phyloP scores from a whole-genome alignment of 768 basidiomycete genomes.

The Mycena rosella region DNA sequence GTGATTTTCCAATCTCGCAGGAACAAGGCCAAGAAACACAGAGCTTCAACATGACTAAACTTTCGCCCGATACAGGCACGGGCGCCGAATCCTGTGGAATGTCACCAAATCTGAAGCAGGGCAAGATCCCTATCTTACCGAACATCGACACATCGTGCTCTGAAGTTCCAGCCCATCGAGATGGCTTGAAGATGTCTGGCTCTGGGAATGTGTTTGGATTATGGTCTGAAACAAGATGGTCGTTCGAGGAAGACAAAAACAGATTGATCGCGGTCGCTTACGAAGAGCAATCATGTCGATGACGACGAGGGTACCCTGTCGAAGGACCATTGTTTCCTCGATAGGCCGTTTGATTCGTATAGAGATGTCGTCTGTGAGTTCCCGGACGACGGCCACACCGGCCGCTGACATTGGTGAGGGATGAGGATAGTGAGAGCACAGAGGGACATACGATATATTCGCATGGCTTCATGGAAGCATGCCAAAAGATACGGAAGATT shows the following conservation, averaged over 20 bases:
- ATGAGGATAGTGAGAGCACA: too few relatives aligned
- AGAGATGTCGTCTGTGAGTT: constrained; percentile 8
- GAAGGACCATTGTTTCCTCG: not conserved
- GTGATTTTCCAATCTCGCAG: constrained; percentile 17
- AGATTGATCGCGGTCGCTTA: not conserved
- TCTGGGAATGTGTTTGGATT: constrained; percentile 8
- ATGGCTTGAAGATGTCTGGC: constrained; percentile 3
- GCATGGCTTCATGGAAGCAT: constrained; percentile 17
- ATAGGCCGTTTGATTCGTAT: not conserved
- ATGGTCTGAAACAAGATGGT: not conserved
- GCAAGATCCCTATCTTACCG: not conserved
- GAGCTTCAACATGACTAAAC: constrained; percentile 15
- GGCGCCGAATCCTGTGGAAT: constrained; percentile 7
- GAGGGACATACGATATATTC: constrained; percentile 12
- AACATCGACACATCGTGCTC: constrained; percentile 21
- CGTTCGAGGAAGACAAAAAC: not conserved
- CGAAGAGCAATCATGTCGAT: constrained; percentile 22
- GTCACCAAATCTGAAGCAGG: not conserved
- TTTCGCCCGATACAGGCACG: constrained; percentile 21
- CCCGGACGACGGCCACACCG: constrained; percentile 8
- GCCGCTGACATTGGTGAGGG: not conserved
- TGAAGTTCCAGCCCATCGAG: not conserved
- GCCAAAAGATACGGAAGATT: constrained; percentile 14
- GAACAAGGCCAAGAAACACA: constrained; percentile 16
- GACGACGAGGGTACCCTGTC: not conserved